Evolutionary conservation across 2,329 filamentous ascomycete genomes (phyloP).

Genomic region (Plenodomus tracheiphilus): DNA sequence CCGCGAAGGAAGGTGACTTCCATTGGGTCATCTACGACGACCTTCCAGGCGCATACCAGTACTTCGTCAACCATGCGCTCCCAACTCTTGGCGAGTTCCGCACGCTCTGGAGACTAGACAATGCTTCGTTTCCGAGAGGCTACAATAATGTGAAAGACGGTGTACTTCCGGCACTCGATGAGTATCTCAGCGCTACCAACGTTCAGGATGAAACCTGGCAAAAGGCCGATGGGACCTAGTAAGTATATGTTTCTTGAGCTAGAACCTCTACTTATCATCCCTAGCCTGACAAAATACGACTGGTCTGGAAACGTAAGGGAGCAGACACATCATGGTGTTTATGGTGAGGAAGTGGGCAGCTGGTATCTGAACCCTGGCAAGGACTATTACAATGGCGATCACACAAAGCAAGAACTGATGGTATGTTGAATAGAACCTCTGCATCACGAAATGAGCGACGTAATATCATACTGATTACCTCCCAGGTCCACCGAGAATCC

Average conservation of each 20-base stretch:
- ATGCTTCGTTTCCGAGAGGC: conserved; percentile 53
- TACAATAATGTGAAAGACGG: conserved; percentile 53
- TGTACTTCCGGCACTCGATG: conserved; percentile 48
- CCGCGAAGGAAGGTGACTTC: conserved; percentile 53
- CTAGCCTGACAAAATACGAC: conserved; percentile 59
- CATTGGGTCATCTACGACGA: conserved; percentile 58
- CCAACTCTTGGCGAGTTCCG: conserved; percentile 56
- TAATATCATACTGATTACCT: not conserved
- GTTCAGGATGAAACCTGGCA: conserved; percentile 61
- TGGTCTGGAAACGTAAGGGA: conserved; percentile 48
- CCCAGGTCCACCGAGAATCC: conserved; percentile 53
- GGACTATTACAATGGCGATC: conserved; percentile 58
- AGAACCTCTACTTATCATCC: too few species aligned
- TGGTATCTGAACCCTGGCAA: conserved; percentile 57
- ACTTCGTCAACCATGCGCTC: conserved; percentile 56
- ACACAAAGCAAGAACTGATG: conserved; percentile 58
- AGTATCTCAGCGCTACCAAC: conserved; percentile 52
- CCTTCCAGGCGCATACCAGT: conserved; percentile 59
- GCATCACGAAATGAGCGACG: not conserved
- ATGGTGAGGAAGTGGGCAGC: conserved; percentile 53
- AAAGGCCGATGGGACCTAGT: conserved; percentile 52
- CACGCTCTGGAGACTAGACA: conserved; percentile 56
- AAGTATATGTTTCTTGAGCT: too few species aligned
- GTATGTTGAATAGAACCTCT: conserved; percentile 20
- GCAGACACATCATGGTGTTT: conserved; percentile 55